phyloP scores from a whole-genome alignment of 2,329 filamentous ascomycete genomes.

The Fusarium caatingaense region DNA sequence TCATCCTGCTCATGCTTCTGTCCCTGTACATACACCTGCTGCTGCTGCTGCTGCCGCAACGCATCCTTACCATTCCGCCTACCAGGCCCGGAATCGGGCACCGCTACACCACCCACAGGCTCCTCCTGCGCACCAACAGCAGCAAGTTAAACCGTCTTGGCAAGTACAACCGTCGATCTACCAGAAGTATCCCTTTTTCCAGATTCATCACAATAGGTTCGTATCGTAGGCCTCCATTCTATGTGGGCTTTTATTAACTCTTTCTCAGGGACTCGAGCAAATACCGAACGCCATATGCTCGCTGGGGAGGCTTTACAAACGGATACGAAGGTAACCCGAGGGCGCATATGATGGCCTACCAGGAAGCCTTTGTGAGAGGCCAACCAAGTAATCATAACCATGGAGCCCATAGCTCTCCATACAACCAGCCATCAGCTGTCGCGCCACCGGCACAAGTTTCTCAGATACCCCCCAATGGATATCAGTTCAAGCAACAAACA shows the following conservation, averaged over 20 bases:
- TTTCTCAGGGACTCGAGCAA: slow-evolving; percentile 61
- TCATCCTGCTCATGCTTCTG: neutral
- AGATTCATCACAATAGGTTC: slow-evolving; percentile 69
- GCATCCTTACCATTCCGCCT: neutral
- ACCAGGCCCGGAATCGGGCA: slow-evolving; percentile 4
- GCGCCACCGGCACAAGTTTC: neutral
- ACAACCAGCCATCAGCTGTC: neutral
- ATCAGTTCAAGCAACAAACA: slow-evolving; percentile 22
- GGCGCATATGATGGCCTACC: slow-evolving; percentile 57
- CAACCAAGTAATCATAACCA: slow-evolving; percentile 6
- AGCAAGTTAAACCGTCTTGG: slow-evolving; percentile 49
- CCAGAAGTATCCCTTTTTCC: slow-evolving; percentile 68
- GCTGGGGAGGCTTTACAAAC: slow-evolving; percentile 69
- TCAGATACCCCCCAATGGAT: slow-evolving; percentile 3
- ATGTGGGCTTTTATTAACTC: slow-evolving; percentile 29
- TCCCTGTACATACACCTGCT: neutral
- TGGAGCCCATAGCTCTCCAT: slow-evolving; percentile 4
- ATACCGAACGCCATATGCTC: slow-evolving; percentile 70
- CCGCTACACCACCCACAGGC: slow-evolving; percentile 22
- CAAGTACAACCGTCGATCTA: slow-evolving; percentile 56
- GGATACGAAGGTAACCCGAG: slow-evolving; percentile 67
- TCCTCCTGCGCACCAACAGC: slow-evolving; percentile 9
- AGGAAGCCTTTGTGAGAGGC: slow-evolving; percentile 47
- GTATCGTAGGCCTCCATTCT: slow-evolving; percentile 14
- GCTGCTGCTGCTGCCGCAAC: neutral